A percentile compares a stretch with the other conserved stretches of the same genome.
These are phyloP conservation scores for Pulveroboletus sp. DNA, from an alignment of 768 basidiomycete species.

Conservation along the genomic window DNA sequence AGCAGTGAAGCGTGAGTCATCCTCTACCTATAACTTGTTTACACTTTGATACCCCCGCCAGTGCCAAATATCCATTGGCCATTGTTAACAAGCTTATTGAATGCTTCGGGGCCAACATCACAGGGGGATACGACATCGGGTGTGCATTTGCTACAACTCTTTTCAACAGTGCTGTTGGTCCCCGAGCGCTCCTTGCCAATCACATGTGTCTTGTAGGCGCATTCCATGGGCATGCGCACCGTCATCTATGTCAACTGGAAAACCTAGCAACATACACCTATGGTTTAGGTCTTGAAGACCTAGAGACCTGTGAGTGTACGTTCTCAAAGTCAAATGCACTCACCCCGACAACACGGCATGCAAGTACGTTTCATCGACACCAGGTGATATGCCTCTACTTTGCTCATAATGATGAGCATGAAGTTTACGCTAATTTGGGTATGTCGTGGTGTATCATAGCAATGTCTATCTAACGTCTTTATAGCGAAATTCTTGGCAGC, in stretches of 20 bases:
- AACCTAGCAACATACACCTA: background rate
- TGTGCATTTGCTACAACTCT: background rate
- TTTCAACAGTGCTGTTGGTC: background rate
- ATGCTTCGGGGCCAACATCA: background rate
- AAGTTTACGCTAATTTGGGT: background rate
- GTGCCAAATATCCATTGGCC: background rate
- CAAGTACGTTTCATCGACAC: background rate
- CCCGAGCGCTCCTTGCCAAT: background rate
- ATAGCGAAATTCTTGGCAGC: no score
- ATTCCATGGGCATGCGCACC: background rate
- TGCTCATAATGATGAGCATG: background rate
- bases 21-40: no score
- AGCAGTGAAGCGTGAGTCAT: no score
- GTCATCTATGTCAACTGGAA: background rate
- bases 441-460: background rate
- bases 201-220: background rate
- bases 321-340: background rate
- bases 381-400: background rate
- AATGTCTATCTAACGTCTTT: no score
- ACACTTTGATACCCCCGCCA: background rate
- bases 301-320: background rate
- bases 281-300: background rate
- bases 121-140: background rate
- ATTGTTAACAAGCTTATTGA: background rate
- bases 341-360: background rate